Base-by-base conservation (phyloP, 2,329 filamentous ascomycete species). In the Didymosphaeria variabile region DNA sequence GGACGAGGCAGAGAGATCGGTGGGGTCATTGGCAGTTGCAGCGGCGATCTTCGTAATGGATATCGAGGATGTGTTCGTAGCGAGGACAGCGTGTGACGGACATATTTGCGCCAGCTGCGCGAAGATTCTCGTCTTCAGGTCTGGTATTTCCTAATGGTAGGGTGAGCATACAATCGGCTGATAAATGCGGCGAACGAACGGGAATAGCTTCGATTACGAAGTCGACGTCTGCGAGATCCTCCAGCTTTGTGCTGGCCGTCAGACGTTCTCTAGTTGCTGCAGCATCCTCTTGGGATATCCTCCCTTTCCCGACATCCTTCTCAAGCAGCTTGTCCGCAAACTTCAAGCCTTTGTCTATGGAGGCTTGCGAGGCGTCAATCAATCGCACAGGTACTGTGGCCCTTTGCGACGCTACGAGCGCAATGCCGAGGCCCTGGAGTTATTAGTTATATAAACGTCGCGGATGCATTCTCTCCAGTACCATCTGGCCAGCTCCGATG, bases 11-110 rank as follows among this genome's bases (percentile, higher is more conserved):
- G 89, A 90, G 26, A 92, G 89, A 73, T 97, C 91, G 19, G 83
- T 94, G 0, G 93, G 90, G 74, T 97, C 88, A 58, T 84, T 84
- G 29, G 89, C 91, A 0, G 94, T 94, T 10, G 94, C 88, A 3
- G 95, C 94, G 21, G 95, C 95, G 72, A 99, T 97, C 75, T 91
- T 91, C 46, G 95, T 99, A 78, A 99, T 97, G 62, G 92, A 94
- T 77, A 99, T 99, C 63, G 93, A 97, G n/a, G 93, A 97, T 7
- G 95, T 99, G 83, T 99, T 99, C 64, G 95, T 99, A 5, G 95
- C 94, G 38, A 99, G 87, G 71, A 99, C 92, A 61, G 95, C 88
- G 75, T 98, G 93, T 55, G 89, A 83, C 12, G 93, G 90, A 68
- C 91, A 94, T 68, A 97, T 89, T 71, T 91, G 82, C 7, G 94